phyloP scores from a whole-genome alignment of 1,139 yeast genomes.

The Hemisphaericaspora xylofermentans region DNA sequence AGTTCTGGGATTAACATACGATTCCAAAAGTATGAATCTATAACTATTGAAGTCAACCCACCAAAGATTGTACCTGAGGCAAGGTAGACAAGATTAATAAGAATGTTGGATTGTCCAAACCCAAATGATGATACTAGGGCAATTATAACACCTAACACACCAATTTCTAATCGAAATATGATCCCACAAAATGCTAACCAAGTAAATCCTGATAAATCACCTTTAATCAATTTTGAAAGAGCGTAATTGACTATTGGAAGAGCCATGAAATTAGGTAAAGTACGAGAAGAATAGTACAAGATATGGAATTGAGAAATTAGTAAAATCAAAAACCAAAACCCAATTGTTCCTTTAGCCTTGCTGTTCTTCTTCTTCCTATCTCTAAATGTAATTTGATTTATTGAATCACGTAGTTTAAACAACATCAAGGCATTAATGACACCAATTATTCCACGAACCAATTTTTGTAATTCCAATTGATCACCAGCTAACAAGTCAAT shows the following conservation, averaged over 20 bases:
- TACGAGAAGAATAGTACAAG: slow-evolving; percentile 72
- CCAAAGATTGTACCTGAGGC: slow-evolving; percentile 60
- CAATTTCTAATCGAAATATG: slow-evolving; percentile 73
- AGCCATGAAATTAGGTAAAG: slow-evolving; percentile 84
- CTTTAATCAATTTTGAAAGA: slow-evolving; percentile 49
- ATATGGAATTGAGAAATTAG: slow-evolving; percentile 74
- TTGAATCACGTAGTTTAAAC: slow-evolving; percentile 25
- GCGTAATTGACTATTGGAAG: slow-evolving; percentile 69
- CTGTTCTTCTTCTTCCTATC: slow-evolving; percentile 21
- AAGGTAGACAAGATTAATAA: slow-evolving; percentile 35
- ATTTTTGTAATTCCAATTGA: slow-evolving; percentile 47
- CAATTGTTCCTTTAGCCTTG: slow-evolving; percentile 32
- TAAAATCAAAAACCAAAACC: slow-evolving; percentile 61
- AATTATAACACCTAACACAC: slow-evolving; percentile 50
- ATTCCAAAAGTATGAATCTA: slow-evolving; percentile 84
- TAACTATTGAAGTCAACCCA: slow-evolving; percentile 38
- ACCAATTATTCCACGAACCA: slow-evolving; percentile 56
- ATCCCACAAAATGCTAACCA: slow-evolving; percentile 64
- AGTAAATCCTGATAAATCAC: slow-evolving; percentile 53
- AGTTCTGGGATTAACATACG: slow-evolving; percentile 64
- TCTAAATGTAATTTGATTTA: slow-evolving; percentile 26
- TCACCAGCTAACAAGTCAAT: slow-evolving; percentile 5
- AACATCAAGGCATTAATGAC: slow-evolving; percentile 41
- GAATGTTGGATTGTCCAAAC: slow-evolving; percentile 46
- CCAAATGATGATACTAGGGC: slow-evolving; percentile 43